Evolutionary conservation across 306 rosid species (phyloP), one percentile per base, ranked within the genome.

Genomic region (Echinosophora koreensis): DNA sequence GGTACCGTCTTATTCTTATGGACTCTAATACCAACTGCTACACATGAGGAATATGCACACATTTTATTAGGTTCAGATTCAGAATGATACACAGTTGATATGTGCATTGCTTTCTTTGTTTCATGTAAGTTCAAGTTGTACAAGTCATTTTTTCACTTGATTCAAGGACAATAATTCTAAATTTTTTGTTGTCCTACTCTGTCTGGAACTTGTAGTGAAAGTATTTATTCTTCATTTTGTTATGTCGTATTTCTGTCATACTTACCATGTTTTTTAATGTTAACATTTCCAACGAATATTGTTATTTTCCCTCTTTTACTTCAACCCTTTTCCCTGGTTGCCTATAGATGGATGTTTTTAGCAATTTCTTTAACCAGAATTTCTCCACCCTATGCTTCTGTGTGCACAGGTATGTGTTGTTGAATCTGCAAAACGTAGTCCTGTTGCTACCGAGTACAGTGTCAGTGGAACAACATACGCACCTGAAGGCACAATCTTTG

Each of bases 381-480:
- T 69, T 39, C 13, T 79, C 34, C 54, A 17, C 13, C 65, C 68
- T 17, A 52, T 84, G 62, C 58, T 77, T 74, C 41, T 58, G 16
- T 77, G 58, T 79, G 70, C 66, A 32, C 85, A 94, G 98, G 82
- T 95, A 59, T 95, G 98, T 79, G 95, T 95, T 76, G 93, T 92
- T 76, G 95, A 89, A 66, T 89, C 98, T 65, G 86, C 83, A 68
- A 82, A 87, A 63, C 86, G 62, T 66, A 83, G 86, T 60, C 87
- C 98, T 76, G 63, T 77, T 50, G 87, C 91, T 80, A 76, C 91
- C 2, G 98, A 95, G 80, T 95, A 88, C 87, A 79, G 77, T 76
- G 91, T 95, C 81, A 89, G 92, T 30, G 98, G 98, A 73, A 89
- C 98, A 58, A 95, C 98, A 70, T 95, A 85, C 66, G 90, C 97